Conservation (phyloP, 2,329 filamentous ascomycete species). For the Coniella lustricola region DNA sequence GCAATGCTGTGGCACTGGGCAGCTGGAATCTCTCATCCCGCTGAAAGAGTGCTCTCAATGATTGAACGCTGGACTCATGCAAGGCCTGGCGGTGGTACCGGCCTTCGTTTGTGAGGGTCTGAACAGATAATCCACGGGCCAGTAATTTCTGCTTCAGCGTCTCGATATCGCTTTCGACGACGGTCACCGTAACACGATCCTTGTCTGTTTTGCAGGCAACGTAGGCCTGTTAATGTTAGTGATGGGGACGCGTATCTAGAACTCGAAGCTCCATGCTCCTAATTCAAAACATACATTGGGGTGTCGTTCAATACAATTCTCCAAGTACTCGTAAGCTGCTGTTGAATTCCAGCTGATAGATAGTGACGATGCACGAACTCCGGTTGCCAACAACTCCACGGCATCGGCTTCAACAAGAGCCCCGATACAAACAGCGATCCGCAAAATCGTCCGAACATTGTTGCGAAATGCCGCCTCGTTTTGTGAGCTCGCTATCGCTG, state of each 20-base stretch:
- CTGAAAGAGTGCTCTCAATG: not conserved
- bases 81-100: conserved; percentile 1
- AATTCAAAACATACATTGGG: not conserved
- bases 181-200: conserved; percentile 8
- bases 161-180: not conserved
- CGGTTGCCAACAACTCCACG: not conserved
- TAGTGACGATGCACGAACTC: not conserved
- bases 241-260: not conserved
- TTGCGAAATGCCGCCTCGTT: conserved; percentile 3
- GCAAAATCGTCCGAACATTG: conserved; percentile 3
- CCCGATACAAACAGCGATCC: conserved; percentile 12
- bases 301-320: not conserved
- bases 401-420: conserved; percentile 10
- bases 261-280: too few species aligned
- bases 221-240: conserved; percentile 8
- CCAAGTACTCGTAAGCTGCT: not conserved
- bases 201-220: conserved; percentile 13
- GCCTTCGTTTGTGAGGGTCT: not conserved
- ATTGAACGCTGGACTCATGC: not conserved
- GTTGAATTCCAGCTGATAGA: not conserved
- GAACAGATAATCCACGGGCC: not conserved
- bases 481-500: not conserved
- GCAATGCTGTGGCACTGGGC: conserved; percentile 1
- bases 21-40: conserved; percentile 2
- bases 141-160: not conserved